Percentiles rank a stretch among this genome's conserved stretches.
These are phyloP conservation scores for Sclerotiophoma versabilis DNA, from an alignment of 2,329 filamentous ascomycete species.

Conservation along the genomic window DNA sequence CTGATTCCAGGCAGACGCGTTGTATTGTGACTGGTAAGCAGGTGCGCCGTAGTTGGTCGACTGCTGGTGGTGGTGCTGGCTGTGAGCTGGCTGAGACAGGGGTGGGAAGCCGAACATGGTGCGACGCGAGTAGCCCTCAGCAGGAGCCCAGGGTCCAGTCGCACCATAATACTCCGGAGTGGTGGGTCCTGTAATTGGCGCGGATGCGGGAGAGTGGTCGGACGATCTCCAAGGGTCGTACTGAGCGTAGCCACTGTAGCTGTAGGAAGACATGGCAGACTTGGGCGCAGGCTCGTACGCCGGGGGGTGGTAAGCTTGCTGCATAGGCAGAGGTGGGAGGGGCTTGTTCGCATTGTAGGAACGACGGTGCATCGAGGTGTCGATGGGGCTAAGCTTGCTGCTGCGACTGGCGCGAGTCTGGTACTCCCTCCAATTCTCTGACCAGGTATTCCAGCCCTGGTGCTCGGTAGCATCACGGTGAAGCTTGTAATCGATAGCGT, in stretches of 20 bases:
- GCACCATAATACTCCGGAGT: constrained; percentile 62
- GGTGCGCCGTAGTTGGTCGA: constrained; percentile 44
- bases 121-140: constrained; percentile 51
- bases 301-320: constrained; percentile 49
- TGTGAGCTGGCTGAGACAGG: constrained; percentile 43
- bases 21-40: constrained; percentile 46
- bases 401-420: constrained; percentile 53
- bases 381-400: constrained; percentile 65
- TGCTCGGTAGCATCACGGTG: constrained; percentile 84
- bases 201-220: constrained; percentile 61
- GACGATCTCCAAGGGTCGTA: constrained; percentile 54
- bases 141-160: constrained; percentile 57
- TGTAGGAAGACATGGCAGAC: constrained; percentile 49
- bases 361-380: constrained; percentile 67
- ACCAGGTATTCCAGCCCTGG: constrained; percentile 73
- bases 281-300: constrained; percentile 47
- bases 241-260: constrained; percentile 41
- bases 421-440: constrained; percentile 71
- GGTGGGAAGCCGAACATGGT: constrained; percentile 52
- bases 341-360: constrained; percentile 56
- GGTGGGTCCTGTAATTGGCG: constrained; percentile 60
- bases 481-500: constrained; percentile 81
- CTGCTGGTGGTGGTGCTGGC: constrained; percentile 57
- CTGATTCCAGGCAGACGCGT: constrained; percentile 46
- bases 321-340: constrained; percentile 47